Conservation (phyloP, 2,329 filamentous ascomycete genomes). For the Fusarium piperis region DNA sequence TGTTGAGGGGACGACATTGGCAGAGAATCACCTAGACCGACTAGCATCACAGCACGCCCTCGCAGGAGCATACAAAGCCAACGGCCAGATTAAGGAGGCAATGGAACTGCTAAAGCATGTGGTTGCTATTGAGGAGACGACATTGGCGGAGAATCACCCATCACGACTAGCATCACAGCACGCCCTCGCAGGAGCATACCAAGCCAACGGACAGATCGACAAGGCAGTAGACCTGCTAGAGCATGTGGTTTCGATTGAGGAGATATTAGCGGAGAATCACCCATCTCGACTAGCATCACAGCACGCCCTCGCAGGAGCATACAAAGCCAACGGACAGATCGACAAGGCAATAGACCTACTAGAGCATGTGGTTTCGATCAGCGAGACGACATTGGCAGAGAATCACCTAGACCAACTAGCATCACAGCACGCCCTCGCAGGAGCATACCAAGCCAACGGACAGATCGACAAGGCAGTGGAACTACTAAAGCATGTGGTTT, state of each 20-base stretch:
- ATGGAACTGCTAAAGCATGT: slow-evolving; percentile 2
- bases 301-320: no score
- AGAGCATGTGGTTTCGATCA: no score
- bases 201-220: no score
- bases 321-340: no score
- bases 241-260: background rate
- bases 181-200: slow-evolving; percentile 5
- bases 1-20: background rate
- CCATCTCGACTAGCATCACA: no score
- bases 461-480: no score
- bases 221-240: background rate
- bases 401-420: no score
- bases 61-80: background rate
- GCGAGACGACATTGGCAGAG: no score
- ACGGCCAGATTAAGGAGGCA: background rate
- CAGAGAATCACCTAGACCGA: background rate
- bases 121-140: background rate
- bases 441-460: no score
- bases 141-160: background rate
- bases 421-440: no score
- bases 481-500: no score
- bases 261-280: background rate
- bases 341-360: no score
- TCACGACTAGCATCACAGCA: background rate
- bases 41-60: background rate